A percentile compares a stretch with the other conserved stretches of the same genome.
Evolutionary conservation across 225 moss, liverwort and hornwort species (phyloP).

Genomic region (Anthoceros angustus): DNA sequence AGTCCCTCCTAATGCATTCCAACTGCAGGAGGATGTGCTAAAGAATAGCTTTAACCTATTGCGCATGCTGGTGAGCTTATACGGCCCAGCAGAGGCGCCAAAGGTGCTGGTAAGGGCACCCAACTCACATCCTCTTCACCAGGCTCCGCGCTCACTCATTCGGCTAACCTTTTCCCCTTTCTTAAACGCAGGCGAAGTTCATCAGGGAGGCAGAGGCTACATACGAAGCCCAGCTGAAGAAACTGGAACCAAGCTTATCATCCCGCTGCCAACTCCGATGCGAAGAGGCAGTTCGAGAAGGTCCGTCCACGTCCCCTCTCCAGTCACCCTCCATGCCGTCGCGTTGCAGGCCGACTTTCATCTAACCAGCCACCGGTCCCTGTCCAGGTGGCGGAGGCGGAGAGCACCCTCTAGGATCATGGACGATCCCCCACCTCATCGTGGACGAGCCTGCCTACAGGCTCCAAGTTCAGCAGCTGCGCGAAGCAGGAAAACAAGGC

Average conservation of each 20-base stretch:
- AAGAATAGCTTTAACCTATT: conserved; percentile 72
- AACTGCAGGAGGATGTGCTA: conserved; percentile 58
- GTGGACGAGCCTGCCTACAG: conserved; percentile 49
- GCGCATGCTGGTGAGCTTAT: conserved; percentile 44
- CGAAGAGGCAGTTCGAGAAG: conserved; percentile 81
- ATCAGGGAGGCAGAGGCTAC: conserved; percentile 50
- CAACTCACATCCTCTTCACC: not conserved
- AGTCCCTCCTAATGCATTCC: not conserved
- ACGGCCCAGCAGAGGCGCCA: conserved; percentile 44
- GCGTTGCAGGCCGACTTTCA: no score
- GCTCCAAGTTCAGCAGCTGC: conserved; percentile 8
- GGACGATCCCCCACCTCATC: conserved; percentile 75
- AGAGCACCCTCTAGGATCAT: conserved; percentile 38
- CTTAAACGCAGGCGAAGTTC: conserved; percentile 38
- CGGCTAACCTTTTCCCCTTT: not conserved
- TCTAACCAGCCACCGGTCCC: no score
- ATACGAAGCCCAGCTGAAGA: conserved; percentile 41
- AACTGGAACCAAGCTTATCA: conserved; percentile 39
- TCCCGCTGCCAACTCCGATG: conserved; percentile 45
- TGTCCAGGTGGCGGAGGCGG: conserved; percentile 41
- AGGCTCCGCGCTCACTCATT: not conserved
- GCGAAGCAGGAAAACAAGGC: no score
- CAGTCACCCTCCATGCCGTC: no score
- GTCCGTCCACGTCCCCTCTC: conserved; percentile 8
- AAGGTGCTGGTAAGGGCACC: conserved; percentile 41